Base-by-base conservation (phyloP, 371 early-diverging fungal genomes). In the Syncephalastrum monosporum region DNA sequence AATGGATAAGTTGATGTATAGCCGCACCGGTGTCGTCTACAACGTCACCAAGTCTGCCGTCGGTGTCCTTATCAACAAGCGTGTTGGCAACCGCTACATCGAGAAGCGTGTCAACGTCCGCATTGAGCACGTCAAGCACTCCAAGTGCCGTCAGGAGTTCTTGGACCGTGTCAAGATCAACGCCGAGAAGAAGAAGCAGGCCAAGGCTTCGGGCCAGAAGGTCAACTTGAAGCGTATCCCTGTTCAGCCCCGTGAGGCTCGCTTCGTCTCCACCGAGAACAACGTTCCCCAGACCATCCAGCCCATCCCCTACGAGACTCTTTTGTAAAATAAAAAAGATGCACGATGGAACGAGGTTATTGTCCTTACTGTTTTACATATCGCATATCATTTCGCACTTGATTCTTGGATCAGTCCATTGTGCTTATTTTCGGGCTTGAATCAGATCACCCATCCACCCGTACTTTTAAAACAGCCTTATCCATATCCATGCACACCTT, bases 41-140 rank as follows among this genome's bases (percentile, higher is more conserved):
- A 98, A 98, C 89, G 77, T 98, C 53, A 95, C 99, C 91, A 96
- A 96, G 91, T 86, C 94, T 57, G 85, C 99, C 57, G 95, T 99
- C 57, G 99, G 98, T 84, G 89, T 99, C 71, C 96, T 98, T 72
- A 80, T 98, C 84, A 87, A 99, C 93, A 99, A 98, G 93, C 85
- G 85, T 64, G 97, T 97, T 57, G 97, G 99, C 65, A 91, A 91
- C 88, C 94, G 98, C 67, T 95, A 89, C 86, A 82, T 99, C 59
- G 98, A 98, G 84, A 99, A 99, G 93, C 89, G 96, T 63, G 87
- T 99, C 77, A 97, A 98, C 89, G 74, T 97, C 77, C 92, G 99
- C 76, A 81, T 99, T 78, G 77, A 99, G 89, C 99, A 99, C 90
- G 81, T 99, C 77, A 96, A 91, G 88, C 97, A 96, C 93, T 97